Conservation (phyloP, 768 basidiomycete species). For the Leccinellum rugosiceps region DNA sequence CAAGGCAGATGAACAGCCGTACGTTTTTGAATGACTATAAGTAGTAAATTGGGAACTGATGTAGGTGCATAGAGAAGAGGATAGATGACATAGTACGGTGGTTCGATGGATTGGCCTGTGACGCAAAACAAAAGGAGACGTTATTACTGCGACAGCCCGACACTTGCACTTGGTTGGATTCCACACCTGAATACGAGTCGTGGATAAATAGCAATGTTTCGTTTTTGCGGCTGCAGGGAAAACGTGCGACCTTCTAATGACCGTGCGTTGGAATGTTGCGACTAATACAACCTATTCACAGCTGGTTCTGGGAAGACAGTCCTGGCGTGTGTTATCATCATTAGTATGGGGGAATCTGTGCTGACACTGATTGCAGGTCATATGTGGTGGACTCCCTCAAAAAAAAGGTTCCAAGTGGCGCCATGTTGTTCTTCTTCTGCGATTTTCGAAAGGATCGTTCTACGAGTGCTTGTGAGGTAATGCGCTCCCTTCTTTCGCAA, state of each 20-base stretch:
- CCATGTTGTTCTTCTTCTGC: constrained; percentile 15
- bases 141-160: constrained; percentile 5
- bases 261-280: background rate
- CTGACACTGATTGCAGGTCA: constrained; percentile 1
- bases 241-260: constrained; percentile 6
- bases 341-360: background rate
- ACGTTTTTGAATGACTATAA: too few relatives aligned
- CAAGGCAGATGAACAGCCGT: too few relatives aligned
- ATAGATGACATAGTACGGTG: constrained; percentile 8
- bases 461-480: constrained; percentile 1
- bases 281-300: background rate
- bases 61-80: constrained; percentile 3
- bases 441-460: constrained; percentile 11
- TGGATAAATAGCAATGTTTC: constrained; percentile 3
- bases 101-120: constrained; percentile 12
- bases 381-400: constrained; percentile 6
- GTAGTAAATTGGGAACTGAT: too few relatives aligned
- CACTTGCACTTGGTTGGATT: constrained; percentile 13
- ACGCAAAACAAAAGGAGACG: constrained; percentile 10
- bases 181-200: background rate
- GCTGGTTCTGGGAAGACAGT: constrained; percentile 21
- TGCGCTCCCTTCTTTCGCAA: constrained; percentile 17
- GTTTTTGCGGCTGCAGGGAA: constrained; percentile 17
- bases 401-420: background rate
- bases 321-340: constrained; percentile 10